These are phyloP conservation scores for Funneliformis mosseae DNA, from an alignment of 192 early-diverging fungal genomes.

Conservation along the genomic window DNA sequence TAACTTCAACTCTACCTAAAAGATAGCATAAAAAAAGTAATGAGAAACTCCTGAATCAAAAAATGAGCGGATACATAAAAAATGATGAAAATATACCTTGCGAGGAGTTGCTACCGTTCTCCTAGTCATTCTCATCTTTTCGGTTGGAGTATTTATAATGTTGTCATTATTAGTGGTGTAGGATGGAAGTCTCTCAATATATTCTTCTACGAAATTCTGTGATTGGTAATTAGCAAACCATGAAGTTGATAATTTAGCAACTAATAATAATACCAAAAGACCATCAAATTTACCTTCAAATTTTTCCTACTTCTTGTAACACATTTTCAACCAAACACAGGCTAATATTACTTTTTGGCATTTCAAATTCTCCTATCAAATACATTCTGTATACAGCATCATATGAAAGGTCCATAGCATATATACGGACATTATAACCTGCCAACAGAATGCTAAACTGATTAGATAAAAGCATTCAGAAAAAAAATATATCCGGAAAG, in stretches of 20 bases:
- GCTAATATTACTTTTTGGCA: slow-evolving; percentile 17
- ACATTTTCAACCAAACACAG: slow-evolving; percentile 5
- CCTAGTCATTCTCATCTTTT: no score
- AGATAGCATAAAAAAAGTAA: no score
- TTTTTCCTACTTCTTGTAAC: slow-evolving; percentile 15
- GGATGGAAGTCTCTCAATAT: slow-evolving; percentile 15
- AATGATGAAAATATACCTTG: not conserved
- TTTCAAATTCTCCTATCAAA: slow-evolving; percentile 24
- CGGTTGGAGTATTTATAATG: not conserved
- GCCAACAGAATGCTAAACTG: not conserved
- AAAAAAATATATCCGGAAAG: no score
- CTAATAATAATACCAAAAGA: slow-evolving; percentile 3
- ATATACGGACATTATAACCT: slow-evolving; percentile 19
- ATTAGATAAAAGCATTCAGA: no score
- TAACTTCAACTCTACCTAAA: no score
- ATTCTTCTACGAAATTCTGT: slow-evolving; percentile 23
- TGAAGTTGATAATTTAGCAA: slow-evolving; percentile 6
- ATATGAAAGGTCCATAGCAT: slow-evolving; percentile 21
- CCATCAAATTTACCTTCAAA: slow-evolving; percentile 12
- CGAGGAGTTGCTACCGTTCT: not conserved
- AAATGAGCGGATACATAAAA: no score
- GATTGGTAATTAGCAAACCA: not conserved
- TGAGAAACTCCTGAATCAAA: no score
- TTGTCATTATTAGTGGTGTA: slow-evolving; percentile 6
- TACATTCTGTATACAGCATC: slow-evolving; percentile 20